These are phyloP conservation scores for Colletotrichum ledebouriae DNA, from an alignment of 2,329 filamentous ascomycete genomes.

Conservation along the genomic window DNA sequence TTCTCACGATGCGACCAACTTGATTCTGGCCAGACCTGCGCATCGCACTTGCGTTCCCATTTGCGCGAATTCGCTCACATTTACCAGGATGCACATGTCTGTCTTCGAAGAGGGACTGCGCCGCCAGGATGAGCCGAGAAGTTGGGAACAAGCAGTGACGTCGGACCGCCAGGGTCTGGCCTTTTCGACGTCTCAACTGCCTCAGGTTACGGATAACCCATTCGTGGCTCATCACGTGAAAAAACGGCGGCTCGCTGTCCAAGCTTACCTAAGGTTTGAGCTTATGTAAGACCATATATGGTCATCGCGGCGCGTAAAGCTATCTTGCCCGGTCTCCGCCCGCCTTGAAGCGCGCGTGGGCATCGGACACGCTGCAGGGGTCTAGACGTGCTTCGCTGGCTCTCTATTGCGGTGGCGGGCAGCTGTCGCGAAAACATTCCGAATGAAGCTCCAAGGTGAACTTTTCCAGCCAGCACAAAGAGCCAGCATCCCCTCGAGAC, in stretches of 20 bases:
- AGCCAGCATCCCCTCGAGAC: constrained; percentile 28
- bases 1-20: neutral
- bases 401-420: constrained; percentile 25
- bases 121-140: constrained; percentile 30
- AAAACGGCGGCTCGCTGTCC: neutral
- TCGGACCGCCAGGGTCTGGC: constrained; percentile 11
- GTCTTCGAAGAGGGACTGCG: constrained; percentile 16
- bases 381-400: constrained; percentile 19
- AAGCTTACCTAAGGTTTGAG: constrained; percentile 7
- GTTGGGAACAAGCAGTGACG: constrained; percentile 22
- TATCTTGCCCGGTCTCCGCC: constrained; percentile 6
- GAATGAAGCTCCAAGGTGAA: constrained; percentile 23
- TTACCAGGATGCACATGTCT: constrained; percentile 12
- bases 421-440: constrained; percentile 42
- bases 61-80: constrained; percentile 24
- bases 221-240: constrained; percentile 9
- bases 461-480: constrained; percentile 34
- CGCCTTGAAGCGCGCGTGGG: constrained; percentile 13
- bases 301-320: constrained; percentile 14
- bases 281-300: constrained; percentile 23
- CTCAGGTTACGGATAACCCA: neutral
- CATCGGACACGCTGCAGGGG: constrained; percentile 35
- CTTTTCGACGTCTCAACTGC: neutral
- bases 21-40: neutral
- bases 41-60: neutral